Conservation (phyloP, 1,284 basidiomycete species). For the Ceratobasidium sp. region DNA sequence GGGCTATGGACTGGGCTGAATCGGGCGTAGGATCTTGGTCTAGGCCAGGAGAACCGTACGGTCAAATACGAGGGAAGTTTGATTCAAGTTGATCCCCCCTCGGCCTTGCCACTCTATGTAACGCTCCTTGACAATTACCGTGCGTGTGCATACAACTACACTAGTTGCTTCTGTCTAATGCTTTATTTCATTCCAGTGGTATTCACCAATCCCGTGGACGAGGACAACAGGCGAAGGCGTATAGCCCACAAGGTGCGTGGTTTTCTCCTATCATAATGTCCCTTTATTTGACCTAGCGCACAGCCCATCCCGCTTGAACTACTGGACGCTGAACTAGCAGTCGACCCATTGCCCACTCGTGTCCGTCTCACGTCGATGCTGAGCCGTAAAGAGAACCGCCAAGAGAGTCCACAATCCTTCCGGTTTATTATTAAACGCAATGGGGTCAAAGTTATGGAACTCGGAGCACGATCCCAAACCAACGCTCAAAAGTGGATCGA, state of each 20-base stretch:
- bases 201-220: background rate
- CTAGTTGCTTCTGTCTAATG: slow-evolving; percentile 51
- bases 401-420: slow-evolving; percentile 67
- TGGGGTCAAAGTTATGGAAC: slow-evolving; percentile 50
- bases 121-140: slow-evolving; percentile 79
- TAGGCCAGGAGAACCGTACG: slow-evolving; percentile 46
- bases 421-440: slow-evolving; percentile 65
- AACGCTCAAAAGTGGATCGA: slow-evolving; percentile 62
- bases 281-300: background rate
- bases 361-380: slow-evolving; percentile 75
- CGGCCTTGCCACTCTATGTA: slow-evolving; percentile 61
- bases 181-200: slow-evolving; percentile 61
- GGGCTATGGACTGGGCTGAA: slow-evolving; percentile 26
- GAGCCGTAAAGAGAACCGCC: slow-evolving; percentile 57
- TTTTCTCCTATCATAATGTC: background rate
- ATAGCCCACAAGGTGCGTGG: slow-evolving; percentile 46
- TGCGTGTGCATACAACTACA: slow-evolving; percentile 51
- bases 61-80: slow-evolving; percentile 67
- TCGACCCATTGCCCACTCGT: slow-evolving; percentile 46
- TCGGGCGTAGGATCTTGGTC: slow-evolving; percentile 70
- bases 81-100: slow-evolving; percentile 69
- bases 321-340: slow-evolving; percentile 21
- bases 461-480: slow-evolving; percentile 9
- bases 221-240: background rate
- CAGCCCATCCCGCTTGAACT: slow-evolving; percentile 29